Evolutionary conservation across 2,329 filamentous ascomycete genomes (phyloP), one percentile per base, ranked within the genome.

Genomic region (Hypoxylon sp.): DNA sequence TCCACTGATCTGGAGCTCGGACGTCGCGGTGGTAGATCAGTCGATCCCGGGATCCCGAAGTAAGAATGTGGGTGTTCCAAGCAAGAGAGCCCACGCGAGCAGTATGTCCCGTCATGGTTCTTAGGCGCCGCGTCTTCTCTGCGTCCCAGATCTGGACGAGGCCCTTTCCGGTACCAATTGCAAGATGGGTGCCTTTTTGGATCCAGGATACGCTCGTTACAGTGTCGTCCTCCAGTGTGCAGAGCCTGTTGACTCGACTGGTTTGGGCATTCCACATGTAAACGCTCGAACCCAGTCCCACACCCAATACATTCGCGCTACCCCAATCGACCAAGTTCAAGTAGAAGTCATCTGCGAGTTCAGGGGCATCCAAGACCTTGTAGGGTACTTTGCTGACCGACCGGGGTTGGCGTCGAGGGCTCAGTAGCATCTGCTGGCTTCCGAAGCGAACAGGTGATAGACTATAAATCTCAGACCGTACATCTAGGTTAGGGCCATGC

Each of bases 171-270:
- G 94, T 99, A 31, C 94, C 94, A 62, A 99, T 95, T 3, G 94
- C 90, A 47, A 99, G 83, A 72, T 99, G 94, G 0, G 93, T 96
- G 26, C 94, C 94, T 75, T 94, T 87, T 73, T 99, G 94, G 63
- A 99, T 99, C 94, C 94, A 99, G 48, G 89, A 95, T 7, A 99
- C 94, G 63, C 92, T 97, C 2, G 94, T 99, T 1, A 99, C 93
- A 0, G 87, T 92, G 68, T 99, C 94, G 64, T 96, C 92, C 59
- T 90, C 87, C 8, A 97, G 77, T 34, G 95, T 93, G 72, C 94
- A 97, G 7, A 99, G 81, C 72, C 95, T 96, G 54, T 91, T 96
- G 2, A 99, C 94, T 59, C 89, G 84, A 57, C 93, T 94, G 5
- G 89, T 89, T 61, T 91, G 86, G 3, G 92, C 94, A 69, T 97